These are phyloP conservation scores for Bolboschoenoplectus hybrid DNA, from an alignment of 202 grass and related monocot genomes.

Conservation along the genomic window DNA sequence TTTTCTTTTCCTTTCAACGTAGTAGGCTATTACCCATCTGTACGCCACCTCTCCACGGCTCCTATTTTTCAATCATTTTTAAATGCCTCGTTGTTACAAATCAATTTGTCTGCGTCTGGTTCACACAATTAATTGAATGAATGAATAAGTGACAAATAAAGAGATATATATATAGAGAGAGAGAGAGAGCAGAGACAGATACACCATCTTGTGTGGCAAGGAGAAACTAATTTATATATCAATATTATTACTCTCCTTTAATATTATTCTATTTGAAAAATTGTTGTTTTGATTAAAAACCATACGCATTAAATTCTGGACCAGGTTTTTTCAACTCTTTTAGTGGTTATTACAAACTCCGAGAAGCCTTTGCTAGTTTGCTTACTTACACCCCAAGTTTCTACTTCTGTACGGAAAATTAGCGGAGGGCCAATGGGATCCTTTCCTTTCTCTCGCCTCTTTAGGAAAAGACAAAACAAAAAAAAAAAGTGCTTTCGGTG, in stretches of 20 bases:
- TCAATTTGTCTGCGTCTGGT: background rate
- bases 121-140: background rate
- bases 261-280: background rate
- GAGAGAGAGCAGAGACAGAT: background rate
- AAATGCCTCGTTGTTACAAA: slow-evolving; percentile 15
- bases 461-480: slow-evolving; percentile 23
- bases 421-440: slow-evolving; percentile 24
- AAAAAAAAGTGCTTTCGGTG: slow-evolving; percentile 17
- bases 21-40: slow-evolving; percentile 19
- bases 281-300: background rate
- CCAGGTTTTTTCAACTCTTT: background rate
- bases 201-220: background rate
- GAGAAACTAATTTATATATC: background rate
- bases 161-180: too few relatives aligned
- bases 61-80: background rate
- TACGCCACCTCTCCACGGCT: background rate
- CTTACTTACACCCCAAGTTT: slow-evolving; percentile 36
- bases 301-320: slow-evolving; percentile 5
- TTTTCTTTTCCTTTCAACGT: background rate
- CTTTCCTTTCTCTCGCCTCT: slow-evolving; percentile 11
- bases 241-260: too few relatives aligned
- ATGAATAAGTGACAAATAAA: background rate
- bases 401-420: slow-evolving; percentile 17
- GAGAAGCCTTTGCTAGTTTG: slow-evolving; percentile 1
- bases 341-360: background rate